Evolutionary conservation across 768 basidiomycete genomes (phyloP).

Genomic region (Boletus tomentosulus): DNA sequence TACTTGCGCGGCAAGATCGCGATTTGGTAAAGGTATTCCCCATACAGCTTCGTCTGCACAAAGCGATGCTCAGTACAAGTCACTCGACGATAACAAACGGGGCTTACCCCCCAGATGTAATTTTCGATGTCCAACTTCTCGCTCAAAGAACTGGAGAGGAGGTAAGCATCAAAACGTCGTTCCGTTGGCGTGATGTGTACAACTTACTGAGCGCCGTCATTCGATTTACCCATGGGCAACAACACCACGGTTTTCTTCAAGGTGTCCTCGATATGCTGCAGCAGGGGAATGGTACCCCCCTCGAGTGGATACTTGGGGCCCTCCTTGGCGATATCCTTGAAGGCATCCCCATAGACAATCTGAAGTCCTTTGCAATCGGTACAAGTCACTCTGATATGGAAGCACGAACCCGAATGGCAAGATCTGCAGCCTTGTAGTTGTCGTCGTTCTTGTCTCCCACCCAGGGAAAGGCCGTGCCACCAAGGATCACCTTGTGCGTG

Average conservation of each 20-base stretch:
- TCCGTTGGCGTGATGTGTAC: neutral
- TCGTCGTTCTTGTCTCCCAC: neutral
- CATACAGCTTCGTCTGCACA: neutral
- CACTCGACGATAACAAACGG: neutral
- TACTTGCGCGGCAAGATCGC: neutral
- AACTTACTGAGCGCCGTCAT: slow-evolving; percentile 84
- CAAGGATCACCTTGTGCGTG: slow-evolving; percentile 23
- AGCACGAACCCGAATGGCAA: neutral
- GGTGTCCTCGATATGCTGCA: slow-evolving; percentile 80
- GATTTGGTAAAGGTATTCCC: neutral
- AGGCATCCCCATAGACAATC: neutral
- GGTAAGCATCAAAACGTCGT: neutral
- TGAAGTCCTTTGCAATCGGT: neutral
- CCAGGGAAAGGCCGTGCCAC: neutral
- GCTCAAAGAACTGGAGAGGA: slow-evolving; percentile 61
- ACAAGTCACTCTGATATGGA: neutral
- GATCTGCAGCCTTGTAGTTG: neutral
- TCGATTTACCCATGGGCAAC: slow-evolving; percentile 85
- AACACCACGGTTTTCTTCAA: slow-evolving; percentile 80
- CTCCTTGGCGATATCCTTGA: slow-evolving; percentile 23
- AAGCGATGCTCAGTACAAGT: neutral
- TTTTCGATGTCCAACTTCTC: slow-evolving; percentile 89
- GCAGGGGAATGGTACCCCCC: slow-evolving; percentile 78
- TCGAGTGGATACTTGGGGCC: slow-evolving; percentile 55
- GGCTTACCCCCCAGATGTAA: slow-evolving; percentile 27